These are phyloP conservation scores for Smittium culicis DNA, from an alignment of 371 early-diverging fungal genomes.

Conservation along the genomic window DNA sequence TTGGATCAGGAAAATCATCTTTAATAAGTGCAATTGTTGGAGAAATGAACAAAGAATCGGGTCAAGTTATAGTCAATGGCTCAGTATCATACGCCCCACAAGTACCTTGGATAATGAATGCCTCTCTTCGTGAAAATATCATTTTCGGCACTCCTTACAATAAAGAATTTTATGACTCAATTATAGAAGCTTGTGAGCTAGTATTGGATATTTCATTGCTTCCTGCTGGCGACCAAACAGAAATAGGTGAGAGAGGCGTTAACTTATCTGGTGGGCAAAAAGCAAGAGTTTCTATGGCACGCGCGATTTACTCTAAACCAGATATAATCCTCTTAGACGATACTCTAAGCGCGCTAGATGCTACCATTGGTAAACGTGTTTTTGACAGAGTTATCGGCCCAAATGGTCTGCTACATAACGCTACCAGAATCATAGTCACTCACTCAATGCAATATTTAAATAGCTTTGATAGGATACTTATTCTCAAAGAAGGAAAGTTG, in stretches of 20 bases:
- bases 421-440: slow-evolving; percentile 3
- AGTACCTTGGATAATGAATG: slow-evolving; percentile 64
- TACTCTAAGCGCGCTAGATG: slow-evolving; percentile 55
- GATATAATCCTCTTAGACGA: slow-evolving; percentile 49
- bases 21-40: slow-evolving; percentile 6
- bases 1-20: slow-evolving; percentile 10
- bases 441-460: not conserved
- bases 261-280: slow-evolving; percentile 45
- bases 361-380: slow-evolving; percentile 15
- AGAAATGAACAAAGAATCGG: slow-evolving; percentile 1
- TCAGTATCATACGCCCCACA: slow-evolving; percentile 33
- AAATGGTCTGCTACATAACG: not conserved
- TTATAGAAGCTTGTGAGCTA: slow-evolving; percentile 48
- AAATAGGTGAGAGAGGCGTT: slow-evolving; percentile 37
- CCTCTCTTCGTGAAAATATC: slow-evolving; percentile 60
- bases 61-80: slow-evolving; percentile 21
- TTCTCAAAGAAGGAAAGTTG: not conserved
- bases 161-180: slow-evolving; percentile 40
- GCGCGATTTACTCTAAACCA: slow-evolving; percentile 47
- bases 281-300: slow-evolving; percentile 34
- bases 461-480: not conserved
- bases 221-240: slow-evolving; percentile 48
- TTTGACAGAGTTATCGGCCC: not conserved
- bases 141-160: slow-evolving; percentile 58
- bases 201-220: slow-evolving; percentile 59